Evolutionary conservation across 441 rosid species (phyloP).

Genomic region (Corymbia calophylla): DNA sequence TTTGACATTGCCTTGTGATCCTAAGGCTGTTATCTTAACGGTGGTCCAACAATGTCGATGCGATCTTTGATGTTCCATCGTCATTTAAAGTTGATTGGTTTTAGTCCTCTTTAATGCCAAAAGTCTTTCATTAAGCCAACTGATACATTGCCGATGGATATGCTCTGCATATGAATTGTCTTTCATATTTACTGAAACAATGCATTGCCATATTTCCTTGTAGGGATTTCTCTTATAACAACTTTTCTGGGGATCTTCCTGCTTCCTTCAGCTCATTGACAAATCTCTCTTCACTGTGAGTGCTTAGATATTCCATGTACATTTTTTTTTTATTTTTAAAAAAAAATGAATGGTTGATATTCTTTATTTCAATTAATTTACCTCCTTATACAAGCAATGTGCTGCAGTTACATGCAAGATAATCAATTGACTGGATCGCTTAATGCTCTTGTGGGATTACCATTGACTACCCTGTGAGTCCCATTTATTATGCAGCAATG

Average conservation of each 20-base stretch:
- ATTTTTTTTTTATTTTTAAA: background rate
- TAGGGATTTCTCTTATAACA: slow-evolving; percentile 95
- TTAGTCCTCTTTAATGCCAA: background rate
- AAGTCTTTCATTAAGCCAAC: background rate
- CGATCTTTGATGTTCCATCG: background rate
- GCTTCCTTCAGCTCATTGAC: slow-evolving; percentile 56
- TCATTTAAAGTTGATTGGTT: background rate
- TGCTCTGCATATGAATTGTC: background rate
- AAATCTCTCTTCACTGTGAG: slow-evolving; percentile 79
- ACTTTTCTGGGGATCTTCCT: slow-evolving; percentile 88
- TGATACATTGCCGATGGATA: background rate
- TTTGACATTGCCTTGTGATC: background rate
- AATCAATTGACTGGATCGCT: slow-evolving; percentile 84
- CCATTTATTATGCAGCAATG: background rate
- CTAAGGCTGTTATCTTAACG: background rate
- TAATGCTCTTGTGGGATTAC: slow-evolving; percentile 47
- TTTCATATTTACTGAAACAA: background rate
- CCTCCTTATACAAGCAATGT: slow-evolving; percentile 18
- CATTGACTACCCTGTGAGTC: slow-evolving; percentile 79
- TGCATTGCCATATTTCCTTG: background rate
- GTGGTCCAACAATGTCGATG: background rate
- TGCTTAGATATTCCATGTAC: background rate
- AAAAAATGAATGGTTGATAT: background rate
- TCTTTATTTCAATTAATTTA: background rate
- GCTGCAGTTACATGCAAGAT: slow-evolving; percentile 78